A percentile compares a stretch with the other conserved stretches of the same genome.
These are phyloP conservation scores for Paulownia fortunei DNA, from an alignment of 257 asterid species.

Conservation along the genomic window DNA sequence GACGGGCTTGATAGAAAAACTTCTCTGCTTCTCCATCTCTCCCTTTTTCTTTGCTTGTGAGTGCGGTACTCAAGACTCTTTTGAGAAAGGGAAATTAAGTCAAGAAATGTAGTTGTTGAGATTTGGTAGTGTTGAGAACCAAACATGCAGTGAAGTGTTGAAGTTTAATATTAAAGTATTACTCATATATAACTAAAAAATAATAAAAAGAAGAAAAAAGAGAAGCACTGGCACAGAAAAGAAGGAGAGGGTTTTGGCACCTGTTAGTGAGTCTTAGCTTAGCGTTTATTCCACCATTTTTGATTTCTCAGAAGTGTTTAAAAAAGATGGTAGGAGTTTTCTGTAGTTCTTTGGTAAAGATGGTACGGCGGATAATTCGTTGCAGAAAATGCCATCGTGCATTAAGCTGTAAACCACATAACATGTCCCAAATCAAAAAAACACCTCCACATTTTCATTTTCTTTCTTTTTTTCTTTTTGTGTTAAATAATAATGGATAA, in stretches of 20 bases:
- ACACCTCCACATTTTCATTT: not conserved
- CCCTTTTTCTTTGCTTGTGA: not conserved
- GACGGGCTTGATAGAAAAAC: conserved; percentile 61
- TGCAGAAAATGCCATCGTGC: conserved; percentile 27
- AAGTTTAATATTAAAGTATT: not conserved
- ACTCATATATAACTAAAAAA: not conserved
- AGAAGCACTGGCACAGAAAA: not conserved
- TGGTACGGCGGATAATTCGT: conserved; percentile 26
- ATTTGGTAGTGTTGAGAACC: conserved; percentile 36
- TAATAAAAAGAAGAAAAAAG: not conserved
- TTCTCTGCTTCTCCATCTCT: conserved; percentile 71
- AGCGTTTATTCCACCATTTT: not conserved
- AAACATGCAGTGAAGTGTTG: conserved; percentile 12
- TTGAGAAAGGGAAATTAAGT: conserved; percentile 16
- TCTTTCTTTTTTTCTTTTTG: not conserved
- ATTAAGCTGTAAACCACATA: conserved; percentile 35
- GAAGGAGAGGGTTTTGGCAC: not conserved
- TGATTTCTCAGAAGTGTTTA: not conserved
- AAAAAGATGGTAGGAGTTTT: not conserved
- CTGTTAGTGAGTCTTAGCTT: not conserved
- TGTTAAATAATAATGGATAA: not conserved
- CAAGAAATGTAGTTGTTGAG: conserved; percentile 35
- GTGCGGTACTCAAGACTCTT: conserved; percentile 1
- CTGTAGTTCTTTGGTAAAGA: not conserved
- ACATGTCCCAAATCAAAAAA: not conserved